These are phyloP conservation scores for Pseudocercospora musae DNA, from an alignment of 2,329 filamentous ascomycete species.

Conservation along the genomic window DNA sequence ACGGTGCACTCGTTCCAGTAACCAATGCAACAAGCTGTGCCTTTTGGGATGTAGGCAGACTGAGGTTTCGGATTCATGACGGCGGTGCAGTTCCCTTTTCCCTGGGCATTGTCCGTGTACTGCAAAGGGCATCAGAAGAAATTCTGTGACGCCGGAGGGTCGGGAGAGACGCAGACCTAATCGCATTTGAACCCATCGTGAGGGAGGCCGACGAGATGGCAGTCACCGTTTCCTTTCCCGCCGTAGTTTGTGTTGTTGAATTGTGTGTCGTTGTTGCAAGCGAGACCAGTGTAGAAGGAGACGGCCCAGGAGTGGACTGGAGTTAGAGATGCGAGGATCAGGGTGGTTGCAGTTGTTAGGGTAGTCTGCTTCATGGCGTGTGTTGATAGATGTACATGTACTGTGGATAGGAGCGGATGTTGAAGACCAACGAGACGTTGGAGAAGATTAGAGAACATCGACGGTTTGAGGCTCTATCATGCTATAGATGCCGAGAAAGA, in stretches of 20 bases:
- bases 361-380: not conserved
- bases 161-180: not conserved
- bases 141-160: not conserved
- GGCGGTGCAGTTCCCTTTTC: not conserved
- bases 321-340: not conserved
- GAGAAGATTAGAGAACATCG: not conserved
- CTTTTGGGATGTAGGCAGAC: not conserved
- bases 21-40: not conserved
- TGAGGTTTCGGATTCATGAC: not conserved
- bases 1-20: not conserved
- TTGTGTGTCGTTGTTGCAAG: not conserved
- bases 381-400: not conserved
- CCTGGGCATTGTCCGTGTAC: not conserved
- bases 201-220: not conserved
- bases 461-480: not conserved
- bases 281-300: not conserved
- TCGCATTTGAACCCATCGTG: not conserved
- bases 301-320: not conserved
- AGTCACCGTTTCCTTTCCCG: not conserved
- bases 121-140: not conserved
- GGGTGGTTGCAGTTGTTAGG: not conserved
- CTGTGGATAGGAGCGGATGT: not conserved
- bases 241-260: slow-evolving; percentile 1
- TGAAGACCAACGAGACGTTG: not conserved
- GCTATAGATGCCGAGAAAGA: not conserved